Evolutionary conservation across 1,284 basidiomycete genomes (phyloP), one percentile per base, ranked within the genome.

Genomic region (Cystobasidium pallidum): DNA sequence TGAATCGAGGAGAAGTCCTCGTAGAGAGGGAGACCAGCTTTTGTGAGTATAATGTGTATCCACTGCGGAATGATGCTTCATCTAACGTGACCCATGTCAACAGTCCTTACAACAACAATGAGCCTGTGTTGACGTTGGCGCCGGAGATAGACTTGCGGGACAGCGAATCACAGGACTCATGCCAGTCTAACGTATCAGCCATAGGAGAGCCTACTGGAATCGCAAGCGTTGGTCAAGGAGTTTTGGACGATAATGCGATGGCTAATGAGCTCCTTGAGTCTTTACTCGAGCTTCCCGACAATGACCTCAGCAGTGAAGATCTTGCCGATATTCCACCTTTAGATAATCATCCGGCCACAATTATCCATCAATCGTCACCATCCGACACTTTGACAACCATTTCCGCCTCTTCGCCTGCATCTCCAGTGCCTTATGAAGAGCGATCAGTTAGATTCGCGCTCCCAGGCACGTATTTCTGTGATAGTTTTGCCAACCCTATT

Each of bases 1-100:
- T 21, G 67, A 41, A 13, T 47, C 45, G 21, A 47, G 58, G 24
- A 19, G 67, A 26, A 39, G 41, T 10, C 67, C 55, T 11, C 39
- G 57, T 26, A 45, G 54, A 24, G 57, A 70, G 34, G 67, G 67
- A 45, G 58, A 70, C 51, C 67, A 70, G 58, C 41, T 70, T 10
- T 62, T 70, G 67, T 70, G 26, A 21, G 67, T 52, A n/a, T n/a
- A 11, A 4, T 21, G 4, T 24, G 3, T 7, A 10, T 19, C 26
- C n/a, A 7, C 19, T 8, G 15, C 19, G n/a, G 6, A 4, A 7
- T 34, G 10, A 15, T 28, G 21, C 11, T 24, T 28, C 24, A 47
- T 43, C 30, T 68, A 41, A 52, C n/a, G 3, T 57, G 41, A 30
- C 26, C 15, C n/a, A n/a, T 19, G 15, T 28, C 32, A 32, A 7